Evolutionary conservation across 371 early-diverging fungal species (phyloP), one percentile per base, ranked within the genome.

Genomic region (Gilbertella persicaria): DNA sequence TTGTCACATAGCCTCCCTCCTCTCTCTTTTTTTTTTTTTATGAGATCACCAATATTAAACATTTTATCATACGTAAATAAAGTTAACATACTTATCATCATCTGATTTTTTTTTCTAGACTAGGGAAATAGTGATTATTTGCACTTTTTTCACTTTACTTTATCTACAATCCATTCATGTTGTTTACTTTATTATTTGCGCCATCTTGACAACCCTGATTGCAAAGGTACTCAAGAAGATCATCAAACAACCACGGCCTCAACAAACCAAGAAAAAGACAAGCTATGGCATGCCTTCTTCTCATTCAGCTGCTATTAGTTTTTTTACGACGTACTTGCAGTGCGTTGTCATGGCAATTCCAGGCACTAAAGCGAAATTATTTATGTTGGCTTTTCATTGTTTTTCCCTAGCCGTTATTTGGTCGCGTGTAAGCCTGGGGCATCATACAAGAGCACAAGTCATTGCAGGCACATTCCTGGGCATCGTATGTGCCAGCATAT

Each of bases 281-380:
- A 54, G 64, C 12, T 88, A 89, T 60, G 91, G 90, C 3, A 89
- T 89, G 89, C 91, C 91, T 23, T 84, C 85, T 8, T 80, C 82
- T 33, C 91, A 91, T 58, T 78, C 88, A 4, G 87, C 87, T 50
- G 82, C 85, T 30, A 84, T 87, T n/a, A 79, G 81, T 4, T 91
- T 80, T 53, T 89, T 87, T 58, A 79, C 84, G 1, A 62, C 65
- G 10, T 88, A 84, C 47, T 51, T 73, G 3, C 60, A 64, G 0
- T 69, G 50, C 3, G 71, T 66, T 49, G 17, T 60, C 50, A 9
- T 58, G 51, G 35, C 61, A 51, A 4, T 50, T 50, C 5, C 45
- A 54, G 19, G 21, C 21, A 23, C 14, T 16, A n/a, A 24, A 3
- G 10, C 45, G 36, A 24, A 33, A 12, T n/a, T 58, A 5, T 17